Evolutionary conservation across 805 yeast genomes (phyloP).

Genomic region (Ogataea degrootiae): DNA sequence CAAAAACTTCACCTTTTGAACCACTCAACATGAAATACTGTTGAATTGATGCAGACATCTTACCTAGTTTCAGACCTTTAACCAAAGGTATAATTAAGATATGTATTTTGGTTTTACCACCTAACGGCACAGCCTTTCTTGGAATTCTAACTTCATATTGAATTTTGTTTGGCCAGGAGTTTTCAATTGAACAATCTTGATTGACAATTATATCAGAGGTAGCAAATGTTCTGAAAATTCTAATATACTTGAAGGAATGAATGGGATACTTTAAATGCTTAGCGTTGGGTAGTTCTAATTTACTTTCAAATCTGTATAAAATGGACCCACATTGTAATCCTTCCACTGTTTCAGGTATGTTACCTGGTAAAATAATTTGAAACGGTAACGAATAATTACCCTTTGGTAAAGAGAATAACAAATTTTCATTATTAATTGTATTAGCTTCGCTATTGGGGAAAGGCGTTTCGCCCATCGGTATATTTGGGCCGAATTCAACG

Average conservation of each 20-base stretch:
- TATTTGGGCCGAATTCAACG: conserved; percentile 5
- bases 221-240: conserved; percentile 41
- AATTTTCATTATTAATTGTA: conserved; percentile 1
- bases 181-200: conserved; percentile 43
- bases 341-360: conserved; percentile 46
- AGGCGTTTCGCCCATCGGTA: conserved; percentile 26
- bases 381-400: conserved; percentile 53
- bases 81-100: conserved; percentile 42
- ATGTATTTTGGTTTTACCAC: conserved; percentile 38
- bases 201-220: conserved; percentile 34
- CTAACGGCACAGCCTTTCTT: conserved; percentile 42
- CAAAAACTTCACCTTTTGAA: conserved; percentile 16
- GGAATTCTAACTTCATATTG: conserved; percentile 44
- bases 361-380: conserved; percentile 38
- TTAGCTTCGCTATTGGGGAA: conserved; percentile 25
- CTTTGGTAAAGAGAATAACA: conserved; percentile 37
- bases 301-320: conserved; percentile 36
- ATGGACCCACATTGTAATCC: conserved; percentile 40
- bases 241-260: conserved; percentile 31
- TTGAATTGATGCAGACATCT: conserved; percentile 29
- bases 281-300: conserved; percentile 10
- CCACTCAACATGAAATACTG: conserved; percentile 27
- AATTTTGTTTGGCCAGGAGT: conserved; percentile 49
- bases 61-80: conserved; percentile 39
- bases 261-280: conserved; percentile 13